Base-by-base conservation (phyloP, 2,329 filamentous ascomycete genomes). In the Arthroderma sp. region DNA sequence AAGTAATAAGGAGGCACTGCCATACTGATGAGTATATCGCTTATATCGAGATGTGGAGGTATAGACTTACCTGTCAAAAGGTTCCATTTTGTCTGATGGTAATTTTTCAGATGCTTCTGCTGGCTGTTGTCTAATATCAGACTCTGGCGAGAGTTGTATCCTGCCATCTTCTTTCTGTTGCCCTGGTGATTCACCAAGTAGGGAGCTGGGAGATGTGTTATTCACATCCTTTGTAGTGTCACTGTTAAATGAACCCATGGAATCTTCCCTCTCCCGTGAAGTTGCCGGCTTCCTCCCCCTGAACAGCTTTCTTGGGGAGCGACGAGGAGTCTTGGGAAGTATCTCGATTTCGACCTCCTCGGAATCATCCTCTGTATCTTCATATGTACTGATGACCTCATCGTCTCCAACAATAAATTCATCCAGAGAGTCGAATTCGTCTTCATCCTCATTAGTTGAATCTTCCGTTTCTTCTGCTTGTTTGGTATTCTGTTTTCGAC, bases 381-480 rank as follows among this genome's bases (percentile, higher is more conserved):
- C 59, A 48, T 59, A 51, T 30, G 55, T 63, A 46, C 61, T 66
- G 27, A 56, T 44, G 41, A 64, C 57, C 8, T 65, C 61, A 55
- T 64, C 57, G 50, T 66, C 62, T 41, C 61, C 62, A 47, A 65
- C 59, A 51, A 68, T 61, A 43, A 66, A 67, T 43, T 60, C 63
- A 29, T 65, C 60, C 31, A 66, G 50, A 36, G 63, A 67, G 47
- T 63, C 54, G 40, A 59, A 60, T 28, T 46, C 48, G 40, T 57
- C 57, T 52, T 61, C 57, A 42, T 58, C 54, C 11, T 52, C 50
- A n/a, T 50, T 50, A 50, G 36, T 41, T 51, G 39, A 48, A 49
- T 28, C 31, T 22, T 22, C 15, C 15, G 15, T 22, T 22, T 22
- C 15, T 22, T 22, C 15, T 46, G 3, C 43, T 41, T 1, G 38